Evolutionary conservation across 139 green algal species (phyloP).

Genomic region (Microglena sp.): DNA sequence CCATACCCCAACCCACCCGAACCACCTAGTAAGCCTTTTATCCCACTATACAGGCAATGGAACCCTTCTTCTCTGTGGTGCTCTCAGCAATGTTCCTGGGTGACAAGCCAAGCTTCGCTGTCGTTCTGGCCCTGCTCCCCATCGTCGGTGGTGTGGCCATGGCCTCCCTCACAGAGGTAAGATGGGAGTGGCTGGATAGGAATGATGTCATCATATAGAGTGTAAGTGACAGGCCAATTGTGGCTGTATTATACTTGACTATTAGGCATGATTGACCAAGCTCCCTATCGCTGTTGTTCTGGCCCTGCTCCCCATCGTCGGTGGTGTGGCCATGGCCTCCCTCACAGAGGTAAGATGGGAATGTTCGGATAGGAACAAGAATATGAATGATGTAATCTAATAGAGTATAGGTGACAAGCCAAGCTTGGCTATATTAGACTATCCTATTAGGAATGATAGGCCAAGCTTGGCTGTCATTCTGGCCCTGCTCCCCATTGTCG

Average conservation of each 20-base stretch:
- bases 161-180: conserved; percentile 67
- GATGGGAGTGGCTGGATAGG: background rate
- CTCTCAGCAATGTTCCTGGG: conserved; percentile 81
- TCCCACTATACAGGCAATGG: conserved; percentile 56
- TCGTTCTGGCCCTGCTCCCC: conserved; percentile 75
- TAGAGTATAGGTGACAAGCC: too few species aligned
- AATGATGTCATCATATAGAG: too few species aligned
- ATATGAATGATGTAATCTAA: too few species aligned
- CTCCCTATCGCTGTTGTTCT: too few species aligned
- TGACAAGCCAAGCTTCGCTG: conserved; percentile 45
- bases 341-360: conserved; percentile 44
- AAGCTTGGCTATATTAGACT: too few species aligned
- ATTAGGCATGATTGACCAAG: too few species aligned
- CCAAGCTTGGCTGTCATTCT: too few species aligned
- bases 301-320: conserved; percentile 84
- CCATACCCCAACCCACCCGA: background rate
- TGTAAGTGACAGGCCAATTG: too few species aligned
- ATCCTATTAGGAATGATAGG: too few species aligned
- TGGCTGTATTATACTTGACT: too few species aligned
- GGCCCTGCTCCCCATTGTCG: conserved; percentile 84
- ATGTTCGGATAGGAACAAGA: too few species aligned
- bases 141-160: conserved; percentile 87
- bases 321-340: conserved; percentile 66
- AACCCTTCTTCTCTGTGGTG: conserved; percentile 92
- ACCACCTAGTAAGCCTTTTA: background rate